Evolutionary conservation across 2,329 filamentous ascomycete species (phyloP), one percentile per base, ranked within the genome.

Genomic region (Fusarium sp.): DNA sequence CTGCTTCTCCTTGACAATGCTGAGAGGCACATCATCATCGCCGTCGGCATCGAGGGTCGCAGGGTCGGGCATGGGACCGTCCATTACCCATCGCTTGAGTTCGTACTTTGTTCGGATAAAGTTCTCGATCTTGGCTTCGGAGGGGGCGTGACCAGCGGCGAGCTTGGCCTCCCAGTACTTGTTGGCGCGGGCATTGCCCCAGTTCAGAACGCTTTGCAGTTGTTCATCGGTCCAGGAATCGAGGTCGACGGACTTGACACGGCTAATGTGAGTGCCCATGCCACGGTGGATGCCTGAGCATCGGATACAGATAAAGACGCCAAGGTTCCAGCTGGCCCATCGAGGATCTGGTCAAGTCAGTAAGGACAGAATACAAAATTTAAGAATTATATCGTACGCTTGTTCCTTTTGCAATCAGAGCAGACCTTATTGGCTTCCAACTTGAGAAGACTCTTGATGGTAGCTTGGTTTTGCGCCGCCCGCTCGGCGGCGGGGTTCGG

Each of bases 71-170:
- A 97, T 95, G 7, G 90, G 90, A 3, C 96, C 96, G 66, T 99
- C 96, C 94, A 98, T 98, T n/a, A 94, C 92, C 96, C 96, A 99
- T 83, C 97, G 88, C 88, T 97, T 98, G 56, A 96, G 92, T 80
- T 99, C 96, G 81, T 99, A 99, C 82, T 99, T 99, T 59, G 97
- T 99, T 72, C 96, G 90, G 76, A 99, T 98, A 78, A 99, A 99
- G 85, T 98, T 99, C 87, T 99, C 96, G 75, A 99, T 98, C 87
- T 99, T 99, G 72, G 92, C 88, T 84, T 99, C 97, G 23, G 95
- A 97, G 2, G 96, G 96, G 48, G 95, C 89, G 81, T 99, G 96
- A 63, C 94, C 94, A 16, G 91, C 83, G 4, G 95, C 94, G 76
- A 99, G 83, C 83, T 98, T 99, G 68, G 93, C 89, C 82, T 99